Conservation (phyloP, 306 rosid species). For the Medicago ruthenica region DNA sequence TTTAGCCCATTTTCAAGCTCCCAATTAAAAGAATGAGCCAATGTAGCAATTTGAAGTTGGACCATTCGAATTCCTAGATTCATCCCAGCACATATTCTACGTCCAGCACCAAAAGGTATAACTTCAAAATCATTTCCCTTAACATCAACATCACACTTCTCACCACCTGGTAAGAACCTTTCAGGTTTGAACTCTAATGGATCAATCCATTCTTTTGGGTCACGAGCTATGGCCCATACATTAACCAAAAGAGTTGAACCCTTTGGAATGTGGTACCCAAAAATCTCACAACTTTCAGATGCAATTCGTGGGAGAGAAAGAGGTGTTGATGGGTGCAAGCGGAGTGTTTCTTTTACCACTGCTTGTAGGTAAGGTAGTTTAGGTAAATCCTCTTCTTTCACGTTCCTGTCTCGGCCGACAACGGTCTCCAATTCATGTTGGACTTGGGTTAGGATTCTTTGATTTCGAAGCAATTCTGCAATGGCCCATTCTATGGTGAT, state of each 20-base stretch:
- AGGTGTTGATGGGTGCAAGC: neutral
- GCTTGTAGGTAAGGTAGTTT: neutral
- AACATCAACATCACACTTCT: neutral
- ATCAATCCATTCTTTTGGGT: neutral
- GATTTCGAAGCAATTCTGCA: neutral
- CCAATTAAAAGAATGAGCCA: neutral
- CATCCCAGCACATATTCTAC: neutral
- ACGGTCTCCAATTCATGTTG: conserved; percentile 2
- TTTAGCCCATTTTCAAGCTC: neutral
- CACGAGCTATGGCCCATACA: neutral
- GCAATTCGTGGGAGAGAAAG: neutral
- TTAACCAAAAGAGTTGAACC: conserved; percentile 7
- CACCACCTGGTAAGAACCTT: neutral
- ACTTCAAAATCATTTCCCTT: neutral
- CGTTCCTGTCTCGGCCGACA: conserved; percentile 2
- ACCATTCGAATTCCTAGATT: neutral
- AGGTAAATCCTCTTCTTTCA: neutral
- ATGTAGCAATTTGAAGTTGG: neutral
- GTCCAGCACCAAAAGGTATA: neutral
- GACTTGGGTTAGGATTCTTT: neutral
- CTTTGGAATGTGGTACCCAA: neutral
- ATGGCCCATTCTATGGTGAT: conserved; percentile 14
- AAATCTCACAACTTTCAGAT: neutral
- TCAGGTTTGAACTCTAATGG: neutral
- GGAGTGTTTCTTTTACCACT: neutral